Conservation (phyloP, 2,329 filamentous ascomycete genomes). For the Fusarium multiceps region DNA sequence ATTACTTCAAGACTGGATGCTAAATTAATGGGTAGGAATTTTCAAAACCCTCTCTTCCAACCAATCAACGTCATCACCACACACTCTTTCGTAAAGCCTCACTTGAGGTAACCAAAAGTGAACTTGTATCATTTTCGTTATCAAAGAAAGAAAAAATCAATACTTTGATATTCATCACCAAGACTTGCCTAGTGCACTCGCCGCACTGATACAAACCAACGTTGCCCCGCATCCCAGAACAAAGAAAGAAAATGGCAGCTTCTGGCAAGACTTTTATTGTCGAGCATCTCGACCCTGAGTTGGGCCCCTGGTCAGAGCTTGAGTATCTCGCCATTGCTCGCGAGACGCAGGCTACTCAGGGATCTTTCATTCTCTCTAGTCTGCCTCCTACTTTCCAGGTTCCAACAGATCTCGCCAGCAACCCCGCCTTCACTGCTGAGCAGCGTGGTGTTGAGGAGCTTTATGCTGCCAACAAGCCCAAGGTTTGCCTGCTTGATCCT, state of each 20-base stretch:
- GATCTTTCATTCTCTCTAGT: constrained; percentile 84
- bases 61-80: constrained; percentile 28
- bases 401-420: constrained; percentile 64
- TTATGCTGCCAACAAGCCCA: constrained; percentile 76
- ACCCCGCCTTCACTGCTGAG: constrained; percentile 76
- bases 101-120: constrained; percentile 2
- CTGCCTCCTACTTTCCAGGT: constrained; percentile 77
- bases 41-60: constrained; percentile 33
- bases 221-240: constrained; percentile 22
- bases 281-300: constrained; percentile 94
- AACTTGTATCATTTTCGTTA: constrained; percentile 4
- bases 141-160: constrained; percentile 4
- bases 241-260: constrained; percentile 54
- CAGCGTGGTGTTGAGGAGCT: constrained; percentile 83
- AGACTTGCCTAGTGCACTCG: constrained; percentile 16
- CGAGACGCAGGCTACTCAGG: constrained; percentile 76
- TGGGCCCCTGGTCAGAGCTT: constrained; percentile 92
- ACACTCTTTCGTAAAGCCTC: constrained; percentile 21
- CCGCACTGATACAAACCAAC: constrained; percentile 9
- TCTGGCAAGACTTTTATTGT: constrained; percentile 84
- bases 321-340: constrained; percentile 90
- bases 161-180: constrained; percentile 14
- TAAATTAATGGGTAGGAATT: constrained; percentile 23
- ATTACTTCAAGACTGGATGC: constrained; percentile 19
- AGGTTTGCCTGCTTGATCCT: constrained; percentile 91